Evolutionary conservation across 305 asterid genomes (phyloP).

Genomic region (Nicotiana rustica): DNA sequence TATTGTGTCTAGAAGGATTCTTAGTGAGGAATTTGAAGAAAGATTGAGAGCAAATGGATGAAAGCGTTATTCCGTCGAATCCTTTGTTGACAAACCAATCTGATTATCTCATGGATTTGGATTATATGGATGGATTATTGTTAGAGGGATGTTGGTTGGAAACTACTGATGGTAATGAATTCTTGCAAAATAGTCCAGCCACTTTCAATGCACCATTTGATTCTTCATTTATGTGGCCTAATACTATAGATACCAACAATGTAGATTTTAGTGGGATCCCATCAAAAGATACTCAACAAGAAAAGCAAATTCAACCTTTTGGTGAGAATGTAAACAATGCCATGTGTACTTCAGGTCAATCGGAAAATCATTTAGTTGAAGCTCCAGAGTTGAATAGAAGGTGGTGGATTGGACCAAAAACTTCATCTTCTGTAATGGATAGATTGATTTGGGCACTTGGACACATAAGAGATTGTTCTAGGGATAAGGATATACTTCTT

Average conservation of each 20-base stretch:
- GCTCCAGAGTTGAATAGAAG: conserved; percentile 51
- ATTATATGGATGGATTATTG: conserved; percentile 79
- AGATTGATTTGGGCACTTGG: conserved; percentile 69
- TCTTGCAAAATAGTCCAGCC: conserved; percentile 58
- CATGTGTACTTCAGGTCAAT: conserved; percentile 39
- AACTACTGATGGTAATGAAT: conserved; percentile 66
- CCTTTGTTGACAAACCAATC: conserved; percentile 47
- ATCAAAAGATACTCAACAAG: conserved; percentile 48
- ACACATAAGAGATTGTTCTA: conserved; percentile 59
- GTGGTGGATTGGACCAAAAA: conserved; percentile 75
- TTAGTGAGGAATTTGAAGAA: conserved; percentile 33
- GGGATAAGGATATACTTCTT: conserved; percentile 64
- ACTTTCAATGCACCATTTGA: conserved; percentile 63
- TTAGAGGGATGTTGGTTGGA: conserved; percentile 84
- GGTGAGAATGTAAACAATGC: conserved; percentile 46
- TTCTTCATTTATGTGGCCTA: conserved; percentile 61
- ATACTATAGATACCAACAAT: conserved; percentile 46
- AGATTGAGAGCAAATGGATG: conserved; percentile 61
- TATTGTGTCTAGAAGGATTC: conserved; percentile 33
- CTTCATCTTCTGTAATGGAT: conserved; percentile 66
- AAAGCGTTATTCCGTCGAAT: conserved; percentile 56
- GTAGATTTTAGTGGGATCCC: conserved; percentile 46
- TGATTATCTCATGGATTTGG: conserved; percentile 79
- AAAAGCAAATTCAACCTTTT: conserved; percentile 54
- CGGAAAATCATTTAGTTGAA: conserved; percentile 45